Percentiles rank a stretch among this genome's conserved stretches.
Conservation (phyloP, 1,284 basidiomycete species). For the Lentinula novae-zelandiae region DNA sequence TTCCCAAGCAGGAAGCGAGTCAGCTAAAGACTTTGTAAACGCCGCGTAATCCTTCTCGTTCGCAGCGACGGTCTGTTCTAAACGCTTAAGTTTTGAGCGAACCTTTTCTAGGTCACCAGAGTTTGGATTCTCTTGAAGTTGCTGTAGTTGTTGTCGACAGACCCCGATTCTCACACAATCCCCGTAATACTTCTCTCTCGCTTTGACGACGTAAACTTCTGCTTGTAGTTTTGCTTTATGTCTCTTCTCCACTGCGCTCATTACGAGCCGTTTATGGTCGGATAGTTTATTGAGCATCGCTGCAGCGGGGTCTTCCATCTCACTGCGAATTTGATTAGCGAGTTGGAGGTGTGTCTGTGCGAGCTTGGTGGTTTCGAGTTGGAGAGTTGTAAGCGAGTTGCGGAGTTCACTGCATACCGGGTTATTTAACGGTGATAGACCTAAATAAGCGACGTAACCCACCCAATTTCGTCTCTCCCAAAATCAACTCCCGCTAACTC, state of each 20-base stretch:
- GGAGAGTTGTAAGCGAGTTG: slow-evolving; percentile 53
- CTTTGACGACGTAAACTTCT: slow-evolving; percentile 61
- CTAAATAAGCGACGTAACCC: slow-evolving; percentile 13
- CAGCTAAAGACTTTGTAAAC: slow-evolving; percentile 61
- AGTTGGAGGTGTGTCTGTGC: slow-evolving; percentile 48
- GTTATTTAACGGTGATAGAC: neutral
- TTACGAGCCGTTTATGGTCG: slow-evolving; percentile 47
- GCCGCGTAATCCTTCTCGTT: slow-evolving; percentile 73
- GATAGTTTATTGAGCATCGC: slow-evolving; percentile 49
- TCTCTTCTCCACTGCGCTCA: slow-evolving; percentile 58
- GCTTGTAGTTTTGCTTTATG: slow-evolving; percentile 63
- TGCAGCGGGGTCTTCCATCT: slow-evolving; percentile 52
- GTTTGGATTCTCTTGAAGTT: slow-evolving; percentile 38
- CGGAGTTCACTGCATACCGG: slow-evolving; percentile 45
- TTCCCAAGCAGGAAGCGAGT: slow-evolving; percentile 70
- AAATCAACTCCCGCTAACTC: slow-evolving; percentile 59
- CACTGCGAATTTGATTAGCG: slow-evolving; percentile 51
- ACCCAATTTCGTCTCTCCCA: slow-evolving; percentile 72
- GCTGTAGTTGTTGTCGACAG: slow-evolving; percentile 60
- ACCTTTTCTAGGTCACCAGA: slow-evolving; percentile 49
- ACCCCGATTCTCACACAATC: slow-evolving; percentile 77
- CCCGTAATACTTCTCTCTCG: slow-evolving; percentile 70
- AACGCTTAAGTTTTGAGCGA: slow-evolving; percentile 63
- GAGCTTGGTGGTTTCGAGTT: slow-evolving; percentile 62
- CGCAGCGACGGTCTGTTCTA: slow-evolving; percentile 62